Evolutionary conservation across 805 yeast genomes (phyloP).

Genomic region (Debaryomyces prosopidis): DNA sequence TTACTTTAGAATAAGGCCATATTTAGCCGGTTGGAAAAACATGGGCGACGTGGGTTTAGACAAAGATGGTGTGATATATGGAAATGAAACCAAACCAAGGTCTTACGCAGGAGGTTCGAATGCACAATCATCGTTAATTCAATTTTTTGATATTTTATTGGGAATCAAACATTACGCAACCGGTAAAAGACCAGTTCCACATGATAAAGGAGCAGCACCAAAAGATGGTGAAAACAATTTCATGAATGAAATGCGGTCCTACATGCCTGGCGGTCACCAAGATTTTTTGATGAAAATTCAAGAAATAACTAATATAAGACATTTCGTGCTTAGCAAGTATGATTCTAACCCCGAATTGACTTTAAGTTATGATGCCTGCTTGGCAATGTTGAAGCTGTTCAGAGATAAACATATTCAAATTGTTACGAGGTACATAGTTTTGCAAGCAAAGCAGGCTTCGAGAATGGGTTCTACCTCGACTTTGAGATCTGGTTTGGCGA

Average conservation of each 20-base stretch:
- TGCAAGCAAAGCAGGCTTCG: constrained; percentile 66
- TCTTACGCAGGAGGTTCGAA: constrained; percentile 85
- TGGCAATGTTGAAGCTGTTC: constrained; percentile 84
- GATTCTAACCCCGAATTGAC: constrained; percentile 53
- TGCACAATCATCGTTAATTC: constrained; percentile 89
- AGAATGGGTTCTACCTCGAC: constrained; percentile 59
- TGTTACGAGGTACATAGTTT: constrained; percentile 80
- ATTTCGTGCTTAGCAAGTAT: constrained; percentile 53
- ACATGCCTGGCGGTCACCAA: constrained; percentile 89
- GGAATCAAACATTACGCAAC: constrained; percentile 78
- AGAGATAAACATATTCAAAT: constrained; percentile 93
- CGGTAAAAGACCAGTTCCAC: constrained; percentile 50
- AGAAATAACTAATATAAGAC: constrained; percentile 58
- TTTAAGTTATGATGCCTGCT: constrained; percentile 80
- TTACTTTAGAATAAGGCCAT: constrained; percentile 84
- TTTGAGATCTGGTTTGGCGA: constrained; percentile 66
- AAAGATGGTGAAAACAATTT: constrained; percentile 42
- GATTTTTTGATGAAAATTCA: constrained; percentile 67
- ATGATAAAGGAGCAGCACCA: constrained; percentile 4
- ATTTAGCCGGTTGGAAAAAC: constrained; percentile 90
- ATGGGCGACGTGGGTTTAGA: constrained; percentile 82
- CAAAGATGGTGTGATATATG: constrained; percentile 73
- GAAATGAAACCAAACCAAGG: constrained; percentile 57
- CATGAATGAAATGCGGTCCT: constrained; percentile 78
- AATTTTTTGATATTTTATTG: constrained; percentile 76